Evolutionary conservation across 2,329 filamentous ascomycete species (phyloP), one percentile per base, ranked within the genome.

Genomic region (Thielaviopsis euricoi): DNA sequence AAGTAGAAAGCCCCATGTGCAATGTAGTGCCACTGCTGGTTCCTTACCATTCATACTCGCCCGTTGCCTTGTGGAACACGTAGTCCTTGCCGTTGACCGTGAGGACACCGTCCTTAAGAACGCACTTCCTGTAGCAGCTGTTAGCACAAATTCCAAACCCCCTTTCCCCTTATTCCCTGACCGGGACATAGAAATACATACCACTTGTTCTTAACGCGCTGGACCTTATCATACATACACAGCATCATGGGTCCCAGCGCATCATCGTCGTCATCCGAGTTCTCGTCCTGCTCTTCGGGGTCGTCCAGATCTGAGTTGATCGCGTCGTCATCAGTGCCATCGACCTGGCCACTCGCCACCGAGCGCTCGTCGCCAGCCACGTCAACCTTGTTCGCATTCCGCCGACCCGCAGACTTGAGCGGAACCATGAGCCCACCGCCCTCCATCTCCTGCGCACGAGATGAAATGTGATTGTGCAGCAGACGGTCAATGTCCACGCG

Each of bases 291-390:
- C 61, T 97, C 93, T 62, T 97, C 90, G 0, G 90, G 83, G 67
- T 98, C 93, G 67, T 98, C 93, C 3, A 98, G 82, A 66, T 98
- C 93, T 0, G 93, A 97, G 70, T 98, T 98, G 73, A 98, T 98
- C 1, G 91, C 93, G 69, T 98, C 90, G 63, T 95, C 91, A 63
- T 96, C 90, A 51, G 82, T 81, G 22, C 81, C 80, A 12, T 76
- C 74, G 19, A 62, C 33, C 57, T 62, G 60, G 13, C 83, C 83
- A 63, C 82, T 71, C 29, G 74, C 71, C 58, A 73, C 76, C 37
- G 78, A 56, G 17, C 26, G 25, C 3, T 49, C 25, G n/a, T 40
- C 40, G 4, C 22, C 17, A 19, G 51, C 23, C 9, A 21, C 21
- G 12, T 37, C 23, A 25, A 37, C 51, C 7, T 23, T 26, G 23